Percentiles rank a stretch among this genome's conserved stretches.
Evolutionary conservation across 192 early-diverging fungal genomes (phyloP).

Genomic region (Linnemannia hyalina): DNA sequence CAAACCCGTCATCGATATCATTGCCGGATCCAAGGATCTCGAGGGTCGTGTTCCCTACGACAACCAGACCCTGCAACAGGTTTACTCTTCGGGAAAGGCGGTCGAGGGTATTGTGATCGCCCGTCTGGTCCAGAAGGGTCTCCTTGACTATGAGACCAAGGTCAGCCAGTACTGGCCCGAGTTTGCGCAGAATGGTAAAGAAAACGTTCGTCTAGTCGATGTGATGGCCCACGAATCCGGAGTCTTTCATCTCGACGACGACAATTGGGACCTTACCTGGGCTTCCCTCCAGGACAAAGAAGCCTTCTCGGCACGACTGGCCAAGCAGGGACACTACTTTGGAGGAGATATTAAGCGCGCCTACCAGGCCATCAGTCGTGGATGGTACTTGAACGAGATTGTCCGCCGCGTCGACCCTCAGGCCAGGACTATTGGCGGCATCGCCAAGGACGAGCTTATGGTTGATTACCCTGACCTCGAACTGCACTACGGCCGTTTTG

Average conservation of each 20-base stretch:
- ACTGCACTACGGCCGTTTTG: conserved; percentile 61
- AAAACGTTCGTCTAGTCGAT: conserved; percentile 72
- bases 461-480: conserved; percentile 62
- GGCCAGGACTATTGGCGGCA: conserved; percentile 69
- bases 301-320: conserved; percentile 62
- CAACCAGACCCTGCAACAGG: conserved; percentile 71
- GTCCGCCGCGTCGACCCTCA: conserved; percentile 73
- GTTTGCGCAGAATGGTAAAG: conserved; percentile 78
- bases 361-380: conserved; percentile 76
- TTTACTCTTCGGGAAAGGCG: conserved; percentile 74
- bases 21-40: conserved; percentile 69
- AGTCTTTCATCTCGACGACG: conserved; percentile 69
- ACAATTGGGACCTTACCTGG: conserved; percentile 53
- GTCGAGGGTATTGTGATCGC: conserved; percentile 73
- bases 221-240: conserved; percentile 76
- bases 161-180: conserved; percentile 80
- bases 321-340: conserved; percentile 76
- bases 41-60: conserved; percentile 56
- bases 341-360: conserved; percentile 60
- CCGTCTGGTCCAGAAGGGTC: conserved; percentile 68
- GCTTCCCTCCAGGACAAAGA: conserved; percentile 65
- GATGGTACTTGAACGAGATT: conserved; percentile 82
- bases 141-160: conserved; percentile 62
- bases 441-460: conserved; percentile 71
- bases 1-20: conserved; percentile 70